Percentiles rank a stretch among this genome's conserved stretches.
These are phyloP conservation scores for Penicillium salamii DNA, from an alignment of 495 filamentous ascomycete genomes.

Conservation along the genomic window DNA sequence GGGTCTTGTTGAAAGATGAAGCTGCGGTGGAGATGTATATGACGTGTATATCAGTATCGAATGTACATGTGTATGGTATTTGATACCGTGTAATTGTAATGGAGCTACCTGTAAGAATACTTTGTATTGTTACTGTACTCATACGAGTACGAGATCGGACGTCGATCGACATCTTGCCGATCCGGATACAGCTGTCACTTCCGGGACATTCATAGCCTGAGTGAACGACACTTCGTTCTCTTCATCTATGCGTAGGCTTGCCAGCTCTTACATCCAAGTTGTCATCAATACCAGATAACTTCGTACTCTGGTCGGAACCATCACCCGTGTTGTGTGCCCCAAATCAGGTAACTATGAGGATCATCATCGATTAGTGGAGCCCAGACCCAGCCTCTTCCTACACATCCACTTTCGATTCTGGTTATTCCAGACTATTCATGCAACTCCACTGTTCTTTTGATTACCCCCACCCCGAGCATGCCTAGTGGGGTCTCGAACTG, in stretches of 20 bases:
- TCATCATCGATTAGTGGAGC: background rate
- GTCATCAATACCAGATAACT: too few relatives aligned
- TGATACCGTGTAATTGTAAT: too few relatives aligned
- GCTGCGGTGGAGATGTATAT: background rate
- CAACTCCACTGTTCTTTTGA: background rate
- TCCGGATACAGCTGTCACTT: too few relatives aligned
- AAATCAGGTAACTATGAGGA: background rate
- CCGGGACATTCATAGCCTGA: too few relatives aligned
- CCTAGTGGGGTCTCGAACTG: background rate
- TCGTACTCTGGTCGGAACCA: background rate
- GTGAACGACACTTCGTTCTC: too few relatives aligned
- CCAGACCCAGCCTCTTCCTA: slow-evolving; percentile 2
- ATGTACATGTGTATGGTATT: background rate
- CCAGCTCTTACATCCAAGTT: too few relatives aligned
- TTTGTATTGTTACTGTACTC: too few relatives aligned
- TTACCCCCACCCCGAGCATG: background rate
- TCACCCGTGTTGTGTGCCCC: background rate
- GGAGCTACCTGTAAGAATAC: too few relatives aligned
- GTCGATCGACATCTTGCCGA: too few relatives aligned
- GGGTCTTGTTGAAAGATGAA: background rate
- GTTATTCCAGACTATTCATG: background rate
- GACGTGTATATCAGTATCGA: background rate
- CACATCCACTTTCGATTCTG: background rate
- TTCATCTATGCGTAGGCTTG: too few relatives aligned
- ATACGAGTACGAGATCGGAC: too few relatives aligned